Base-by-base conservation (phyloP, 2,329 filamentous ascomycete genomes). In the Arachnomyces sp. region DNA sequence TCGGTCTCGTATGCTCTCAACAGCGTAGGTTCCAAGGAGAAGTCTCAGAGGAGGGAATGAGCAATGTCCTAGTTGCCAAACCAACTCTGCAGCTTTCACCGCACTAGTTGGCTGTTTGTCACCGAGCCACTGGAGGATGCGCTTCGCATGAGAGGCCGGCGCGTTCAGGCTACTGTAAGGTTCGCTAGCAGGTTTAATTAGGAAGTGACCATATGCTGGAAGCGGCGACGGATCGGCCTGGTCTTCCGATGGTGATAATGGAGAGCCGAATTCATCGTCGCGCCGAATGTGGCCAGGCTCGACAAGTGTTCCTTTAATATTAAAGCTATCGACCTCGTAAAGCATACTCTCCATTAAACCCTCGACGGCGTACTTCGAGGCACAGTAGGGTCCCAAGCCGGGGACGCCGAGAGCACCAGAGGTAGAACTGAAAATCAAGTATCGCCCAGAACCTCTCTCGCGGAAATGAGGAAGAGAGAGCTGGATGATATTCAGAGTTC, bases 321-420 rank as follows among this genome's bases (percentile, higher is more conserved):
- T 90, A 65, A 94, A 95, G 0, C 73, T 69, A 48, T 95, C 89
- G 29, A 94, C 82, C 60, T 98, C 92, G 63, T 96, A 96, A 12
- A 95, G 74, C 85, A 98, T 90, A 12, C 86, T 89, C 63, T 98
- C 92, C 52, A 96, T 88, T 39, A 98, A 70, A 0, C 90, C 92
- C 59, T 98, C 92, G 3, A 95, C 87, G 0, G 92, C 92, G 63
- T 95, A 96, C 61, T 96, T 98, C 12, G 88, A 95, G 1, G 92
- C 92, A 62, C 90, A 96, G 58, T 95, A 96, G 0, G 90, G 90
- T 0, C 90, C 90, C 4, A 96, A 66, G 0, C 92, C 92, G 0
- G 92, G 92, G 0, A 96, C 87, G 2, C 90, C 92, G n/a, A 95
- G 74, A 0, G 90, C 86, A 3, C 92, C 92, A 25, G 84, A 84